Evolutionary conservation across 257 asterid genomes (phyloP).

Genomic region (Solanum clarkiae): DNA sequence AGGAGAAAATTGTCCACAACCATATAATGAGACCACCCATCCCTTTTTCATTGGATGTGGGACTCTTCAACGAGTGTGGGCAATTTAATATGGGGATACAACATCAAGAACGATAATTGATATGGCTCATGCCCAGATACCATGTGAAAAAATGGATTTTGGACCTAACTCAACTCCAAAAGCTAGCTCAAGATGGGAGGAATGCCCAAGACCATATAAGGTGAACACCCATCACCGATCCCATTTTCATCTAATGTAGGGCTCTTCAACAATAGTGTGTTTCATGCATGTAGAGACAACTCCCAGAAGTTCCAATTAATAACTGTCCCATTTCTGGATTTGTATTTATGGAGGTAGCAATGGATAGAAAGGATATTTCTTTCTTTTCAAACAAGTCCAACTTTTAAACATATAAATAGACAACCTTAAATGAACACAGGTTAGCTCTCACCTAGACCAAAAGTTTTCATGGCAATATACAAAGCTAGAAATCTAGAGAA

Average conservation of each 20-base stretch:
- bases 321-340: not conserved
- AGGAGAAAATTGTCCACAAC: too few species aligned
- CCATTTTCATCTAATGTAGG: not conserved
- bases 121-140: too few species aligned
- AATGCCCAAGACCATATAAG: not conserved
- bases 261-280: not conserved
- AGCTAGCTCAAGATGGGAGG: not conserved
- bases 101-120: too few species aligned
- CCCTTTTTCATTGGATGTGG: too few species aligned
- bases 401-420: not conserved
- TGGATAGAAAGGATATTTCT: not conserved
- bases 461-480: not conserved
- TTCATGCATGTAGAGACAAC: not conserved
- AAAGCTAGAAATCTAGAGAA: not conserved
- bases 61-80: not conserved
- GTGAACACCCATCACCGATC: not conserved
- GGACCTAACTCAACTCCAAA: too few species aligned
- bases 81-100: too few species aligned
- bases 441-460: not conserved
- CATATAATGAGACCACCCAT: too few species aligned
- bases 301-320: not conserved
- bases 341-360: not conserved
- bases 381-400: not conserved
- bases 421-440: not conserved
- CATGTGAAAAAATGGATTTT: too few species aligned